Evolutionary conservation across 2,329 filamentous ascomycete genomes (phyloP), one percentile per base, ranked within the genome.

Genomic region (Aspergillus transmontanensis): DNA sequence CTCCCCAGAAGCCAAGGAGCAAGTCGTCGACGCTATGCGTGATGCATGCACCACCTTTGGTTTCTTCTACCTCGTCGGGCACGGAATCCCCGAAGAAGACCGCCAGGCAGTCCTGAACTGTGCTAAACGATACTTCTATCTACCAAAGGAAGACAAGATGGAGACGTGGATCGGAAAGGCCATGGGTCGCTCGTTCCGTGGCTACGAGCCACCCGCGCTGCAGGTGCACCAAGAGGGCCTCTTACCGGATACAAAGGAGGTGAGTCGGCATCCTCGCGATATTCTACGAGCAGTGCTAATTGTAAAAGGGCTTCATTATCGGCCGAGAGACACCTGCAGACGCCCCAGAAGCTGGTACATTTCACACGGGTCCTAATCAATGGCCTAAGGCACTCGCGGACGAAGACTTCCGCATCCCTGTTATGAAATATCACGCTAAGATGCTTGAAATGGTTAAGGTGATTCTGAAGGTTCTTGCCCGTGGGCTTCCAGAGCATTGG

Each of bases 31-130:
- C 10, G 45, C 45, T 6, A 48, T 48, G 45, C 21, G 45, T 12
- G 19, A 65, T 23, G 63, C 63, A 28, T 62, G 57, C 14, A 34
- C 41, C 14, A 60, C 50, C 4, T 62, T 51, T 50, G 75, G 75
- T 26, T 77, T 77, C 66, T 76, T 77, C 63, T 71, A 75, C 56
- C 67, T 74, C 2, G 66, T 69, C 39, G 73, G 73, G 6, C 74
- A 76, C 57, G 75, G 75, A 6, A 64, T 77, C 26, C 62, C 71
- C 30, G 21, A 30, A 5, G 41, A 53, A 28, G 28, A 41, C n/a
- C 60, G 32, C 14, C 28, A 54, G 34, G 11, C 39, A 14, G n/a
- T 46, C 26, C 41, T 62, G 2, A 46, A 28, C 6, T 51, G 43
- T 12, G 34, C 41, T 10, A 64, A 43, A 39, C 32, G 34, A 10